Base-by-base conservation (phyloP, 495 filamentous ascomycete genomes). In the Haplographium delicatum region DNA sequence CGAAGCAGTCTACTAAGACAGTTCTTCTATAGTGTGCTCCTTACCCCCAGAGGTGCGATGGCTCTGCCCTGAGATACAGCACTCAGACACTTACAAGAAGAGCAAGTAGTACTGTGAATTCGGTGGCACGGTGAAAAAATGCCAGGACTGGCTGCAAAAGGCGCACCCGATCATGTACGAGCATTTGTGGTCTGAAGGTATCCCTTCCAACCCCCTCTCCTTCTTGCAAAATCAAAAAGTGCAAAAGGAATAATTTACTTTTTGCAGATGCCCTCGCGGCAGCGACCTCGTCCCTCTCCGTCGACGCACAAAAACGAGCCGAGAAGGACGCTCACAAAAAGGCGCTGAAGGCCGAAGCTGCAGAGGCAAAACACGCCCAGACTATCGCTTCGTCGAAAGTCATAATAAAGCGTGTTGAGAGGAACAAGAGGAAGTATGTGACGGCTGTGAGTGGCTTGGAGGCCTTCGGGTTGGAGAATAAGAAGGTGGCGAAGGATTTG, bases 81-180 rank as follows among this genome's bases (percentile, higher is more conserved):
- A 5, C 1, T 19, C 13, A 30, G 11, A 28, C 9, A 23, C 51
- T 44, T 18, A 54, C 22, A 25, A 39, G 13, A 44, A 33, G 39
- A 57, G 43, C 51, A 60, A 60, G 50, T 70, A 98, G 93, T 98
- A 96, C 70, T 98, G 93, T 71, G 94, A 97, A 69, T 97, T 96
- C 67, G 91, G 93, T 60, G 91, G 86, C 44, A 96, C 91, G n/a
- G 81, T 85, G n/a, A 94, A 89, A 70, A 96, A 95, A 73, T 98
- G 93, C 68, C 85, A 91, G 63, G 88, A 96, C 64, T 98, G 93
- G 93, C 77, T 98, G 9, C 75, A 89, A 59, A 81, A 85, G 38
- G 72, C 78, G 34, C 75, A 95, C 50, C 78, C 84, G 1, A 72
- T 78, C 34, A 68, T 96, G 66, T 90, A 95, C 65, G 66, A 76